Evolutionary conservation across 768 basidiomycete genomes (phyloP).

Genomic region (Tylopilus plumbeoviolaceoides): DNA sequence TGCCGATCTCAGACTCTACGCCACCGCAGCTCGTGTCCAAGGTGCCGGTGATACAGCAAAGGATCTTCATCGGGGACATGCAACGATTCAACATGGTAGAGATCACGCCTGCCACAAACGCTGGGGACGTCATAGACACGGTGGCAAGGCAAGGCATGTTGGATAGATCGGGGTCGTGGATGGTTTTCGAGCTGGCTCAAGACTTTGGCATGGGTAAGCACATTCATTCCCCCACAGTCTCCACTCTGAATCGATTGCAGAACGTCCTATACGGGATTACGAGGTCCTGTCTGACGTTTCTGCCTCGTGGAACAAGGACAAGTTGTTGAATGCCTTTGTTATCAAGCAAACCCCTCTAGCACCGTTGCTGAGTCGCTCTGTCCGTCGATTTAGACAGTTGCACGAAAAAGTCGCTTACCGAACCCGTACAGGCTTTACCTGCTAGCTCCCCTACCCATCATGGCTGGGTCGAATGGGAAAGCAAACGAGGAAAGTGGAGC

Average conservation of each 20-base stretch:
- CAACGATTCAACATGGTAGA: conserved; percentile 75
- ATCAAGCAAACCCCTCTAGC: conserved; percentile 72
- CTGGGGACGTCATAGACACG: conserved; percentile 66
- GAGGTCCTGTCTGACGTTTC: conserved; percentile 79
- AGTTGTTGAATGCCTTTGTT: conserved; percentile 74
- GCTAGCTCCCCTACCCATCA: conserved; percentile 39
- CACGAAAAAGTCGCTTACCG: conserved; percentile 40
- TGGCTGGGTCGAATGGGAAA: conserved; percentile 84
- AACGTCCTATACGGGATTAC: conserved; percentile 85
- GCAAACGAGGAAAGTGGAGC: conserved; percentile 91
- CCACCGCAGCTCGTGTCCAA: conserved; percentile 28
- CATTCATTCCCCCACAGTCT: not conserved
- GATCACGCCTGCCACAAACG: conserved; percentile 60
- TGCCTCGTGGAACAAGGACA: conserved; percentile 85
- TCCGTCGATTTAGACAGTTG: conserved; percentile 33
- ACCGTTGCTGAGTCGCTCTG: conserved; percentile 52
- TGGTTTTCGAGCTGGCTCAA: conserved; percentile 85
- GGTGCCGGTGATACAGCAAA: conserved; percentile 50
- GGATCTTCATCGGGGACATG: conserved; percentile 74
- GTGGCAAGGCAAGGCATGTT: conserved; percentile 66
- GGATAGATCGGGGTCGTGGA: conserved; percentile 70
- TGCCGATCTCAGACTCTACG: conserved; percentile 33
- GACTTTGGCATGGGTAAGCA: conserved; percentile 88
- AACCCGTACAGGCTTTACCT: conserved; percentile 46
- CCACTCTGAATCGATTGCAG: conserved; percentile 38